Percentiles rank a stretch among this genome's conserved stretches.
These are phyloP conservation scores for Zygoascus tannicola DNA, from an alignment of 805 yeast genomes.

Conservation along the genomic window DNA sequence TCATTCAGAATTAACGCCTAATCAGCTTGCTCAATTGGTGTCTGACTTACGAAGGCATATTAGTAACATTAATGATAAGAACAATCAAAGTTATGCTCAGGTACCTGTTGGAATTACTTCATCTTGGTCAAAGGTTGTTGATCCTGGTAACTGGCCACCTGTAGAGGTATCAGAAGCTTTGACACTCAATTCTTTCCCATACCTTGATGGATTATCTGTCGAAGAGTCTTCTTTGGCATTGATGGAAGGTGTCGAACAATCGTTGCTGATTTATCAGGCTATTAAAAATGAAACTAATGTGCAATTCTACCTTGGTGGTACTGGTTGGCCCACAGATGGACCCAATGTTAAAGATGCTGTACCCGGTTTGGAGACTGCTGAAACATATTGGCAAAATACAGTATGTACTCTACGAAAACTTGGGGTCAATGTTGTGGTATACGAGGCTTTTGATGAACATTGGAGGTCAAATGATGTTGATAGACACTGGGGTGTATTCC, in stretches of 20 bases:
- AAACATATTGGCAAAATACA: constrained; percentile 75
- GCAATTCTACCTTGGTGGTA: constrained; percentile 88
- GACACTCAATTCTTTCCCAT: constrained; percentile 92
- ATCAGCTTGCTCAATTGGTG: constrained; percentile 61
- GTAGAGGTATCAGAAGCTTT: constrained; percentile 76
- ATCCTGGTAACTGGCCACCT: constrained; percentile 60
- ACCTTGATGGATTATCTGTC: constrained; percentile 96
- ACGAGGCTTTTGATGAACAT: constrained; percentile 92
- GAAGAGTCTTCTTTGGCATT: constrained; percentile 79
- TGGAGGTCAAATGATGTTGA: constrained; percentile 92
- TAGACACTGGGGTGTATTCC: constrained; percentile 89
- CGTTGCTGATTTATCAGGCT: constrained; percentile 78
- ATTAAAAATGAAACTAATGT: constrained; percentile 66
- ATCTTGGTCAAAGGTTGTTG: constrained; percentile 33
- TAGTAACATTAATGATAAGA: constrained; percentile 56
- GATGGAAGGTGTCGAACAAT: constrained; percentile 97
- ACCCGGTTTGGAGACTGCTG: constrained; percentile 69
- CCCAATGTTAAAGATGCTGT: constrained; percentile 53
- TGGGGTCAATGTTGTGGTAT: constrained; percentile 88
- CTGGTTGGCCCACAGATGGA: constrained; percentile 95
- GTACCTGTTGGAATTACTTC: constrained; percentile 71
- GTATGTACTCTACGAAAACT: constrained; percentile 90
- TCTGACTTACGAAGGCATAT: constrained; percentile 43
- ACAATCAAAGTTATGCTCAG: constrained; percentile 66
- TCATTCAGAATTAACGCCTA: constrained; percentile 77